Conservation (phyloP, 305 asterid species). For the Fraxinus ornus region DNA sequence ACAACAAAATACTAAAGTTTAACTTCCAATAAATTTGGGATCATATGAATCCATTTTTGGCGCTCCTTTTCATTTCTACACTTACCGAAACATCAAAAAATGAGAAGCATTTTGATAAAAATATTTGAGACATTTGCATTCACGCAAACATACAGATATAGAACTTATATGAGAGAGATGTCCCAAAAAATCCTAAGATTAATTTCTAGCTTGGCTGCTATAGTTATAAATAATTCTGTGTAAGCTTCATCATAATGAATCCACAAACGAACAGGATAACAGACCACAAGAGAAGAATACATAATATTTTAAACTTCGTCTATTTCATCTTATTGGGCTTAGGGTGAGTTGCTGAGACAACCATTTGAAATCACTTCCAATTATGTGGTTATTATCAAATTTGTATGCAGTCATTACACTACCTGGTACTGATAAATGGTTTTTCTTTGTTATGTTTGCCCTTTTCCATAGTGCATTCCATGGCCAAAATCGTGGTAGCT, state of each 20-base stretch:
- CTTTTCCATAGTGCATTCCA: slow-evolving; percentile 8
- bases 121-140: too few relatives aligned
- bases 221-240: not conserved
- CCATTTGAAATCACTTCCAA: not conserved
- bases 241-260: not conserved
- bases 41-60: too few relatives aligned
- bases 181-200: not conserved
- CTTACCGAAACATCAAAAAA: too few relatives aligned
- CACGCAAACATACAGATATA: too few relatives aligned
- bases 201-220: not conserved
- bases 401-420: not conserved
- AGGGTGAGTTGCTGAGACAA: not conserved
- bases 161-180: not conserved
- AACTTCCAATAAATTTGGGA: too few relatives aligned
- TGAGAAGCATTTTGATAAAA: not conserved
- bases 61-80: too few relatives aligned
- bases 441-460: not conserved
- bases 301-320: not conserved
- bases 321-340: not conserved
- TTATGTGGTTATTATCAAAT: not conserved
- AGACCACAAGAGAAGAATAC: not conserved
- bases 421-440: slow-evolving; percentile 25
- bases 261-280: not conserved
- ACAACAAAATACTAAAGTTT: too few relatives aligned
- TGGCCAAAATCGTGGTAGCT: slow-evolving; percentile 22